phyloP scores from a whole-genome alignment of 768 basidiomycete species.

The Auriscalpium orientale region DNA sequence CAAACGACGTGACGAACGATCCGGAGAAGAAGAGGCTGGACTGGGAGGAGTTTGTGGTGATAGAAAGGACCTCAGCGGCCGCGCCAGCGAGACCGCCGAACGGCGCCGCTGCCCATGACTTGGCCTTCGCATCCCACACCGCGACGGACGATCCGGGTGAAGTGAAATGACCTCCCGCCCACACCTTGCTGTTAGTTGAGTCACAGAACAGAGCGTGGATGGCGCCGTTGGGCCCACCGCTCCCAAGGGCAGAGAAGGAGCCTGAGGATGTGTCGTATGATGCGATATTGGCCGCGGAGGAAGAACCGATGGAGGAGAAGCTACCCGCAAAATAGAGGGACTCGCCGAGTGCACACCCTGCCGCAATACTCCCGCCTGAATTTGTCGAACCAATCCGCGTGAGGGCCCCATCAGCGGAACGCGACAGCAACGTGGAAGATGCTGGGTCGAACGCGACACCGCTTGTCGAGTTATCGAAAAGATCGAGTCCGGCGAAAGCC shows the following conservation, averaged over 20 bases:
- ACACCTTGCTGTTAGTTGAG: slow-evolving; percentile 49
- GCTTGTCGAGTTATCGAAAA: slow-evolving; percentile 51
- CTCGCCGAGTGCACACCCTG: slow-evolving; percentile 64
- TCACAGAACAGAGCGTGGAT: slow-evolving; percentile 80
- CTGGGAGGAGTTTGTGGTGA: slow-evolving; percentile 63
- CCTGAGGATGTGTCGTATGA: slow-evolving; percentile 59
- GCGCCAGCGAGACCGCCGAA: slow-evolving; percentile 79
- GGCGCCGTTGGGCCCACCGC: slow-evolving; percentile 64
- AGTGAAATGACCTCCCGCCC: slow-evolving; percentile 74
- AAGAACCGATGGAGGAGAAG: slow-evolving; percentile 65
- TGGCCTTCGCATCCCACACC: slow-evolving; percentile 55
- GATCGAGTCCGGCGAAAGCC: slow-evolving; percentile 78
- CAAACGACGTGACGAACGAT: slow-evolving; percentile 73
- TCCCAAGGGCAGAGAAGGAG: slow-evolving; percentile 55
- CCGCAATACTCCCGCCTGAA: slow-evolving; percentile 64
- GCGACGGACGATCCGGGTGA: slow-evolving; percentile 63
- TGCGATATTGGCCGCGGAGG: slow-evolving; percentile 62
- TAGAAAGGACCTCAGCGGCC: slow-evolving; percentile 62
- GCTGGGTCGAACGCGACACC: slow-evolving; percentile 59
- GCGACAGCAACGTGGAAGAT: slow-evolving; percentile 63
- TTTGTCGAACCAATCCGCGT: slow-evolving; percentile 71
- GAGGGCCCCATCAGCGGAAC: slow-evolving; percentile 57
- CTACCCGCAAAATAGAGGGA: slow-evolving; percentile 76
- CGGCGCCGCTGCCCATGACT: slow-evolving; percentile 68
- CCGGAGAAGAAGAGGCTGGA: slow-evolving; percentile 82